Evolutionary conservation across 2,329 filamentous ascomycete species (phyloP).

Genomic region (Colletotrichum tabaci): DNA sequence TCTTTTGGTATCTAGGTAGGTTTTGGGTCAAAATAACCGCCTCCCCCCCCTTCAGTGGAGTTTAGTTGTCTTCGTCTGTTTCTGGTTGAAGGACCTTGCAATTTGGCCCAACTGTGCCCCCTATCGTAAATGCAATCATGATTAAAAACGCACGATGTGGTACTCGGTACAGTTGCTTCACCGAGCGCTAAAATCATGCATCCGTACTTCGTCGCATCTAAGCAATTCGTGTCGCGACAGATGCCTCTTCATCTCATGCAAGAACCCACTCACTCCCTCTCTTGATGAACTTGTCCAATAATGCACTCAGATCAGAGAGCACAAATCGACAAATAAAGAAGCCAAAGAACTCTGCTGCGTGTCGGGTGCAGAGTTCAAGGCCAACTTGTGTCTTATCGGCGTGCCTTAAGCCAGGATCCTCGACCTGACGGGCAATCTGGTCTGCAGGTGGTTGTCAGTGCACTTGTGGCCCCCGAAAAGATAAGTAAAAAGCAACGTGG

Average conservation of each 20-base stretch:
- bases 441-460: constrained; percentile 65
- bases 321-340: constrained; percentile 98
- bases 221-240: not conserved
- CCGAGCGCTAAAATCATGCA: not conserved
- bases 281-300: constrained; percentile 98
- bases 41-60: too few species aligned
- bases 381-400: constrained; percentile 96
- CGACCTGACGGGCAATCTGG: constrained; percentile 95
- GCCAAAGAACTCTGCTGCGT: constrained; percentile 97
- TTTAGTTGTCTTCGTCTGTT: not conserved
- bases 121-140: too few species aligned
- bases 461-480: not conserved
- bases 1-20: not conserved
- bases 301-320: constrained; percentile 83
- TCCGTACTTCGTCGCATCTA: not conserved
- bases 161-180: not conserved
- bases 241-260: constrained; percentile 45
- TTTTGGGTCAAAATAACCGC: not conserved
- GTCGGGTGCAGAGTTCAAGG: constrained; percentile 91
- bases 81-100: not conserved
- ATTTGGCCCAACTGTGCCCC: not conserved
- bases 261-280: constrained; percentile 94
- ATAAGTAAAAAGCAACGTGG: not conserved
- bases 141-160: not conserved
- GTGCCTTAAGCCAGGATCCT: constrained; percentile 92